phyloP scores from a whole-genome alignment of 2,329 filamentous ascomycete species.

The Harringtonia aguacate region DNA sequence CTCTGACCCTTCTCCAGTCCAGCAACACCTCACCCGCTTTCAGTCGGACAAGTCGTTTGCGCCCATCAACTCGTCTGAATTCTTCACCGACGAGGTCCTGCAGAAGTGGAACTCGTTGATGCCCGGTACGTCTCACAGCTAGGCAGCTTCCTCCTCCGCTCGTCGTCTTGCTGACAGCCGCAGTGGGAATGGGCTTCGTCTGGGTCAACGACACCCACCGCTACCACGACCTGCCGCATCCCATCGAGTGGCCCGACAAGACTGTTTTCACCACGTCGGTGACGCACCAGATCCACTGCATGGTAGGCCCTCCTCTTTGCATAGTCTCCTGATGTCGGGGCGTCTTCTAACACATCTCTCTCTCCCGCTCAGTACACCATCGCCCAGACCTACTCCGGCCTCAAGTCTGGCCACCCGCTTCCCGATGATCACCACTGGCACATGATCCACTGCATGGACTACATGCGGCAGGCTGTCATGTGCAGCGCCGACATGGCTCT shows the following conservation, averaged over 20 bases:
- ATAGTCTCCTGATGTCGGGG: background rate
- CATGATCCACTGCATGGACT: conserved; percentile 38
- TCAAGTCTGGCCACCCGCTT: conserved; percentile 25
- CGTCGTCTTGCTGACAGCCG: background rate
- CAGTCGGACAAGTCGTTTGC: conserved; percentile 22
- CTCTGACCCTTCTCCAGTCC: conserved; percentile 14
- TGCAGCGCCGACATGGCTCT: conserved; percentile 33
- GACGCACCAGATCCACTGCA: conserved; percentile 26
- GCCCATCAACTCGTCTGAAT: conserved; percentile 24
- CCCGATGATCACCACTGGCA: conserved; percentile 35
- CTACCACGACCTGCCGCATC: conserved; percentile 25
- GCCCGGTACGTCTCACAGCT: conserved; percentile 18
- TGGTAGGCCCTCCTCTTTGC: conserved; percentile 12
- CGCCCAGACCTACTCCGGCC: conserved; percentile 31
- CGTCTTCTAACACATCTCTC: too few species aligned
- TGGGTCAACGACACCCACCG: conserved; percentile 23
- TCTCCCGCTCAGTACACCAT: conserved; percentile 18
- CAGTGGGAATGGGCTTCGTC: conserved; percentile 24
- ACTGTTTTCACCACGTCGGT: conserved; percentile 26
- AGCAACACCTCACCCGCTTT: conserved; percentile 21
- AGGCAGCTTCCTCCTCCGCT: background rate
- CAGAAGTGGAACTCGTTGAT: conserved; percentile 25
- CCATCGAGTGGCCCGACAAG: conserved; percentile 22
- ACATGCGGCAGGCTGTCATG: conserved; percentile 35
- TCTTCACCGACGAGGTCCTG: conserved; percentile 23